phyloP scores from a whole-genome alignment of 495 filamentous ascomycete species.

The Lepraria neglecta region DNA sequence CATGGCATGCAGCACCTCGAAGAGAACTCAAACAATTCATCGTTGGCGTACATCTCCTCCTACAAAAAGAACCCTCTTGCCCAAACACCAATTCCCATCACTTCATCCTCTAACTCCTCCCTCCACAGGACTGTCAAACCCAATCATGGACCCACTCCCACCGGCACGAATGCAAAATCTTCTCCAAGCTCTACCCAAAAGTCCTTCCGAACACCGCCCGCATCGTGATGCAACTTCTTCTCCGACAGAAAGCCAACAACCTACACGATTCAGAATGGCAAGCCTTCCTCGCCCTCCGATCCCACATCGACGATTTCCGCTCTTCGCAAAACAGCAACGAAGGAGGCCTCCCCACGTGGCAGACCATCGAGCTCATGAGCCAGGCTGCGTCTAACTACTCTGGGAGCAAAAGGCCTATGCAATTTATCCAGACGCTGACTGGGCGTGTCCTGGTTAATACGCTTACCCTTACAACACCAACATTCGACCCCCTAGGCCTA shows the following conservation, averaged over 20 bases:
- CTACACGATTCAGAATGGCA: constrained; percentile 37
- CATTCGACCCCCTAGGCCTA: constrained; percentile 56
- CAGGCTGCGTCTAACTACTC: constrained; percentile 51
- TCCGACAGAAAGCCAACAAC: constrained; percentile 35
- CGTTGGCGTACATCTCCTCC: not conserved
- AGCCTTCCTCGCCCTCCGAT: constrained; percentile 41
- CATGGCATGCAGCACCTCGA: no score
- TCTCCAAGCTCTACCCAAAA: constrained; percentile 40
- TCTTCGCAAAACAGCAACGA: constrained; percentile 32
- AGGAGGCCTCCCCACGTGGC: constrained; percentile 35
- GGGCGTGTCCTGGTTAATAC: constrained; percentile 48
- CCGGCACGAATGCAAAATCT: constrained; percentile 54
- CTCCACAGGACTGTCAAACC: constrained; percentile 51
- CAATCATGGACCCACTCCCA: constrained; percentile 56
- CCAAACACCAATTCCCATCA: not conserved
- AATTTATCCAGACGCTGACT: constrained; percentile 53
- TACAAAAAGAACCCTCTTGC: not conserved
- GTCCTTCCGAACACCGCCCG: constrained; percentile 52
- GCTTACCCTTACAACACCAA: constrained; percentile 52
- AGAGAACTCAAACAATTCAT: no score
- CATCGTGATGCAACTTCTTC: constrained; percentile 48
- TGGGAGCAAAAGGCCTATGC: constrained; percentile 42
- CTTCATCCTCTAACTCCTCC: constrained; percentile 3
- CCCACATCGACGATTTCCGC: constrained; percentile 35
- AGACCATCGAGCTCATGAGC: constrained; percentile 47